Percentiles rank a stretch among this genome's conserved stretches.
Evolutionary conservation across 2,329 filamentous ascomycete species (phyloP).

Genomic region (Tetracladium maxilliforme): DNA sequence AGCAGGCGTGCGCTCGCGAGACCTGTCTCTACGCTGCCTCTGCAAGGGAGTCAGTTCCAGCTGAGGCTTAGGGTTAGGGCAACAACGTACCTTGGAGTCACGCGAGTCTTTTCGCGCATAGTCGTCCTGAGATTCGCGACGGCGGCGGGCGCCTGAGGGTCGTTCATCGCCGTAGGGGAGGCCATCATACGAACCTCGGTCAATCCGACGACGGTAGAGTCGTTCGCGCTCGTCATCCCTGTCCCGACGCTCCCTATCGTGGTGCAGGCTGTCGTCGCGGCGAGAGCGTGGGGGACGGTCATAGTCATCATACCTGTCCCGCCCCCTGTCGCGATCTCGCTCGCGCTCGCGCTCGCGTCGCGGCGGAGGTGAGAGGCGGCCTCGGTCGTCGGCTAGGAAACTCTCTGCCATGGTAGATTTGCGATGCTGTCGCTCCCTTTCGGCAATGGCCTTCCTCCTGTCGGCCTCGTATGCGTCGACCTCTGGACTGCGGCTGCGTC

Average conservation of each 20-base stretch:
- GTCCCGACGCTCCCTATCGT: conserved; percentile 76
- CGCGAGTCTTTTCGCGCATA: too few relatives aligned
- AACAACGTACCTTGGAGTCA: too few relatives aligned
- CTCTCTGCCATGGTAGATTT: conserved; percentile 59
- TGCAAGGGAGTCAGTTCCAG: too few relatives aligned
- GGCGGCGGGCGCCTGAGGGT: conserved; percentile 52
- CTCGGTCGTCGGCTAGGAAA: conserved; percentile 35
- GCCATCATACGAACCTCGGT: conserved; percentile 69
- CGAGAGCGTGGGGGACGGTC: conserved; percentile 31
- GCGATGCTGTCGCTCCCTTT: conserved; percentile 85
- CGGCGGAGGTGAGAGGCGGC: conserved; percentile 20
- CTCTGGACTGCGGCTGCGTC: conserved; percentile 79
- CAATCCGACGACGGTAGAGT: conserved; percentile 65
- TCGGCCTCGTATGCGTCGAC: conserved; percentile 91
- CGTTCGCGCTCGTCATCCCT: conserved; percentile 85
- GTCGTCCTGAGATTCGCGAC: conserved; percentile 16
- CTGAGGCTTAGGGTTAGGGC: too few relatives aligned
- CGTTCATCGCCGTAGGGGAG: conserved; percentile 77
- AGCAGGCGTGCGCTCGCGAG: too few relatives aligned
- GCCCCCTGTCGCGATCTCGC: conserved; percentile 9
- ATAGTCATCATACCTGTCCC: conserved; percentile 18
- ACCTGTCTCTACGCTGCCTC: too few relatives aligned
- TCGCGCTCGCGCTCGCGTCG: conserved; percentile 16
- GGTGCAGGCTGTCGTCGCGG: conserved; percentile 48
- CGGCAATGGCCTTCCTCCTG: conserved; percentile 80